phyloP scores from a whole-genome alignment of 2,329 filamentous ascomycete species.

The Colletotrichum tamarilloi region DNA sequence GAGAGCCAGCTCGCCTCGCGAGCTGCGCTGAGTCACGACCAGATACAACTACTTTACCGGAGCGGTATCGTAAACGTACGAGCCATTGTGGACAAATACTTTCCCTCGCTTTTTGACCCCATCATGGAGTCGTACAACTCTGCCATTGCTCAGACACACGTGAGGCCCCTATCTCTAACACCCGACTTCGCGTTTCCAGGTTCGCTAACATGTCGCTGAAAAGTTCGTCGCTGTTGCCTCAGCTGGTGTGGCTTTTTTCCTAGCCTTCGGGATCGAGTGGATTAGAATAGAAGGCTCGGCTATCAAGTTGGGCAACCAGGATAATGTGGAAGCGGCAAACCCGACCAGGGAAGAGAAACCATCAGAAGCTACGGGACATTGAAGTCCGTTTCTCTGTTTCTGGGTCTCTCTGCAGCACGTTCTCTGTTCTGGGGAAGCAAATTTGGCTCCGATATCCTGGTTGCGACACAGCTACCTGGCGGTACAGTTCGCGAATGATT shows the following conservation, averaged over 20 bases:
- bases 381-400: background rate
- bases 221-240: background rate
- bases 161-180: background rate
- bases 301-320: background rate
- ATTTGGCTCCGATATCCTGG: background rate
- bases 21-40: background rate
- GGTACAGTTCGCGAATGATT: background rate
- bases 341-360: background rate
- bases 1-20: constrained; percentile 17
- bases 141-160: background rate
- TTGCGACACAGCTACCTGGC: background rate
- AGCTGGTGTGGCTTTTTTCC: background rate
- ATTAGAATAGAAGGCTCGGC: background rate
- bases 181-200: background rate
- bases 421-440: background rate
- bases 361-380: background rate
- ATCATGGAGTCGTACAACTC: background rate
- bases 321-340: background rate
- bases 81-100: constrained; percentile 44
- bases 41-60: background rate
- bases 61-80: background rate
- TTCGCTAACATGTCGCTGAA: background rate
- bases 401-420: background rate
- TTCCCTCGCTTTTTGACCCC: constrained; percentile 50
- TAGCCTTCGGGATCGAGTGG: background rate